phyloP scores from a whole-genome alignment of 164 flowering plant genomes.

The Protea cynaroides region DNA sequence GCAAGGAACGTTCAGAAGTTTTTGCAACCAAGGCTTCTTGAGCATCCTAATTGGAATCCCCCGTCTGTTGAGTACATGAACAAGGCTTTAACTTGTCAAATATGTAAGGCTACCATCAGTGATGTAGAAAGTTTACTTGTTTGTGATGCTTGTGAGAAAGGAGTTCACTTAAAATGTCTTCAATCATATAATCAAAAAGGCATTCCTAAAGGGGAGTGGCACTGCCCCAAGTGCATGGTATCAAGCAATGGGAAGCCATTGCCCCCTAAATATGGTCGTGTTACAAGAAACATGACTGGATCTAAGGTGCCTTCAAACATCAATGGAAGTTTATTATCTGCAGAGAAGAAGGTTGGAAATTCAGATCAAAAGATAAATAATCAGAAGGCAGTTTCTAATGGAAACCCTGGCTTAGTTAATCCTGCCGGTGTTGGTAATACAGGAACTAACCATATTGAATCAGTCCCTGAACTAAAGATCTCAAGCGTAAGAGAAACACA shows the following conservation, averaged over 20 bases:
- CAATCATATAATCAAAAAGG: slow-evolving; percentile 41
- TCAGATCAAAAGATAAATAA: slow-evolving; percentile 39
- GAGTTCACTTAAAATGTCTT: slow-evolving; percentile 59
- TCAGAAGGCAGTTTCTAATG: slow-evolving; percentile 34
- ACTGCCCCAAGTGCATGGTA: slow-evolving; percentile 50
- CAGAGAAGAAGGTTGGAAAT: slow-evolving; percentile 38
- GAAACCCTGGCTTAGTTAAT: slow-evolving; percentile 26
- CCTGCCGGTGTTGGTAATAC: slow-evolving; percentile 18
- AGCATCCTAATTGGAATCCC: slow-evolving; percentile 55
- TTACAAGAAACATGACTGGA: slow-evolving; percentile 46
- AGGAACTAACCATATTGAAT: slow-evolving; percentile 11
- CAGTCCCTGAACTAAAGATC: slow-evolving; percentile 18
- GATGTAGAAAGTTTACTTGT: slow-evolving; percentile 73
- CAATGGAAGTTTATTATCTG: slow-evolving; percentile 31
- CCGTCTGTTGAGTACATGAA: slow-evolving; percentile 74
- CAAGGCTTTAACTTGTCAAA: slow-evolving; percentile 51
- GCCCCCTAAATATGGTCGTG: slow-evolving; percentile 97
- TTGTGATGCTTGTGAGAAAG: slow-evolving; percentile 78
- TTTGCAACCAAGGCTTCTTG: slow-evolving; percentile 39
- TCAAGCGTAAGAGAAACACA: slow-evolving; percentile 19
- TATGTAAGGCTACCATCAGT: slow-evolving; percentile 46
- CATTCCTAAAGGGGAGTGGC: slow-evolving; percentile 69
- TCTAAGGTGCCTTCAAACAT: slow-evolving; percentile 35
- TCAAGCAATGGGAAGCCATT: slow-evolving; percentile 75
- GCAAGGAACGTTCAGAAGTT: slow-evolving; percentile 49